Evolutionary conservation across 805 yeast species (phyloP).

Genomic region (Hanseniaspora valbyensis): DNA sequence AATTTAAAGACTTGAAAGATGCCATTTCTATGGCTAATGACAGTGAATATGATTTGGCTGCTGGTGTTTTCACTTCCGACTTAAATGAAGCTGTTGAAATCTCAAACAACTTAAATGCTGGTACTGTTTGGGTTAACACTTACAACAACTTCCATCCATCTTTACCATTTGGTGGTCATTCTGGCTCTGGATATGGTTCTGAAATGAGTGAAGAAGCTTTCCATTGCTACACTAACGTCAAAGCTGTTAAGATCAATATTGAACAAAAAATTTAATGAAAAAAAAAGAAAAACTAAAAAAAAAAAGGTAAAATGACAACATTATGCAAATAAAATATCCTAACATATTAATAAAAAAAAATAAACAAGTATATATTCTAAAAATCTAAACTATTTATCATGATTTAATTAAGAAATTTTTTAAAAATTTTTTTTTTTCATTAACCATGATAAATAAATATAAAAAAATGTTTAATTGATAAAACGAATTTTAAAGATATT

Average conservation of each 20-base stretch:
- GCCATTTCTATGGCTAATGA: conserved; percentile 64
- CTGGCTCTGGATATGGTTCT: conserved; percentile 79
- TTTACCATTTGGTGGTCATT: conserved; percentile 88
- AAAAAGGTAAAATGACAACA: conserved; percentile 11
- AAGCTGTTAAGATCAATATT: conserved; percentile 58
- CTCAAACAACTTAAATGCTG: conserved; percentile 58
- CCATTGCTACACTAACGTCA: conserved; percentile 68
- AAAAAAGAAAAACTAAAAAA: conserved; percentile 19
- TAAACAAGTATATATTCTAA: neutral
- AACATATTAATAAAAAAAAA: neutral
- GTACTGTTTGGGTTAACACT: conserved; percentile 76
- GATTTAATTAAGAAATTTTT: no score
- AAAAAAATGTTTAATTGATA: no score
- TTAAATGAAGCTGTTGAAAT: conserved; percentile 55
- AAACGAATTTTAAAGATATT: no score
- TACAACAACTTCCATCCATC: conserved; percentile 75
- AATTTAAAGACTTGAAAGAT: conserved; percentile 64
- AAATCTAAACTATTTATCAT: no score
- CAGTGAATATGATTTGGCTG: conserved; percentile 74
- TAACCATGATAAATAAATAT: no score
- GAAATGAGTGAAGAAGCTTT: conserved; percentile 85
- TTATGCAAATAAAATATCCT: neutral
- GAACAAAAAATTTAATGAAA: conserved; percentile 27
- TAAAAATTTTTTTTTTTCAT: no score
- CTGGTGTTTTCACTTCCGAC: conserved; percentile 71